A percentile compares a stretch with the other conserved stretches of the same genome.
These are phyloP conservation scores for Madurella mycetomatis DNA, from an alignment of 2,329 filamentous ascomycete genomes.

Conservation along the genomic window DNA sequence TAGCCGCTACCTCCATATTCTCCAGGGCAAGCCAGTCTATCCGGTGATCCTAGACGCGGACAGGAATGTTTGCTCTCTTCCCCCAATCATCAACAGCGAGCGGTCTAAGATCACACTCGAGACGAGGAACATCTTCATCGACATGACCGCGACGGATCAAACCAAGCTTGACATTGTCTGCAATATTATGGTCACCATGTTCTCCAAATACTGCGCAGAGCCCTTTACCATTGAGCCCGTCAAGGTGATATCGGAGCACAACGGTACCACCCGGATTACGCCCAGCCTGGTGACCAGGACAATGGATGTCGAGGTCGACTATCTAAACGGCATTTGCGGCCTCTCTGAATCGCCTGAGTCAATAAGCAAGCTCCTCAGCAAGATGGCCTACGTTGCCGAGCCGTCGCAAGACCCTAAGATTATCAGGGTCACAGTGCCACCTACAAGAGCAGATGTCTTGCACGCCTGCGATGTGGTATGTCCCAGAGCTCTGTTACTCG, in stretches of 20 bases:
- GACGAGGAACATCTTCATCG: constrained; percentile 93
- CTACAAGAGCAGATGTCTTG: constrained; percentile 88
- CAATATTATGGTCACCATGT: constrained; percentile 96
- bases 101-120: constrained; percentile 92
- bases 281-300: constrained; percentile 74
- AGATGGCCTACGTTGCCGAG: constrained; percentile 82
- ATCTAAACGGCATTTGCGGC: constrained; percentile 90
- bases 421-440: constrained; percentile 76
- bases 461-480: constrained; percentile 81
- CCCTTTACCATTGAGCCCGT: constrained; percentile 92
- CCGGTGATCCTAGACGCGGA: constrained; percentile 93
- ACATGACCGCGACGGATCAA: constrained; percentile 91
- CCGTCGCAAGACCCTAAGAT: constrained; percentile 67
- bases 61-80: constrained; percentile 81
- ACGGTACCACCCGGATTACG: constrained; percentile 73
- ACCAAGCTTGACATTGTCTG: constrained; percentile 96
- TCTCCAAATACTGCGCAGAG: constrained; percentile 84
- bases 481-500: background rate
- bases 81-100: constrained; percentile 95
- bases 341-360: constrained; percentile 68
- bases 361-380: constrained; percentile 74
- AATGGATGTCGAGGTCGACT: constrained; percentile 80
- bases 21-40: constrained; percentile 88
- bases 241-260: constrained; percentile 88
- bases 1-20: constrained; percentile 87